Conservation (phyloP, 2,329 filamentous ascomycete species). For the Botrytis cinerea region DNA sequence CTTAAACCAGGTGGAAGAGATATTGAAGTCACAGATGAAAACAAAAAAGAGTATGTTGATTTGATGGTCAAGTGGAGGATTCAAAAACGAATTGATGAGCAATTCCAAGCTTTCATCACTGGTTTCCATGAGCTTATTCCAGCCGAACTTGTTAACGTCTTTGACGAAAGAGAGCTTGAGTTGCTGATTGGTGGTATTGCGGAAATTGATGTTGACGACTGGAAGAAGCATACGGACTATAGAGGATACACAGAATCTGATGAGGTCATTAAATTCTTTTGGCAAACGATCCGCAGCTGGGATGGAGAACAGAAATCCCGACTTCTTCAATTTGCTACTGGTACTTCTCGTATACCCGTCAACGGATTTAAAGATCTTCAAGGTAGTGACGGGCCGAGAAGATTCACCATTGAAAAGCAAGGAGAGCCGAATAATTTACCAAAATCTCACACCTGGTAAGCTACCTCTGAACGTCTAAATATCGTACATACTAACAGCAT, state of each 20-base stretch:
- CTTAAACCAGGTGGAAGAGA: slow-evolving; percentile 86
- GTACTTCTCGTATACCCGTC: slow-evolving; percentile 95
- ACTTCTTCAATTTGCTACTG: slow-evolving; percentile 93
- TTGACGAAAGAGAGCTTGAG: slow-evolving; percentile 96
- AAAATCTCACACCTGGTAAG: slow-evolving; percentile 97
- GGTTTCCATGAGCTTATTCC: slow-evolving; percentile 98
- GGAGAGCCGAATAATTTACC: slow-evolving; percentile 88
- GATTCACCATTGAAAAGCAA: slow-evolving; percentile 98
- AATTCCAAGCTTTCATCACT: slow-evolving; percentile 96
- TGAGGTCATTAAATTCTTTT: slow-evolving; percentile 97
- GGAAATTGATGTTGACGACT: slow-evolving; percentile 99
- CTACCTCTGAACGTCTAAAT: slow-evolving; percentile 33
- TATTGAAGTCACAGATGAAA: slow-evolving; percentile 96
- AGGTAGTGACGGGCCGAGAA: slow-evolving; percentile 89
- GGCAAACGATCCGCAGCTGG: slow-evolving; percentile 96
- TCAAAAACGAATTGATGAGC: slow-evolving; percentile 95
- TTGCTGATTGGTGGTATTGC: slow-evolving; percentile 97
- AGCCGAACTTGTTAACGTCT: slow-evolving; percentile 94
- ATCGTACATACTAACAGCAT: slow-evolving; percentile 29
- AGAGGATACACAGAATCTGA: slow-evolving; percentile 97
- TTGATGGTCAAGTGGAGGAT: slow-evolving; percentile 99
- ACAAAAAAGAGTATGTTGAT: slow-evolving; percentile 98
- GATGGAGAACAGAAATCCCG: slow-evolving; percentile 98
- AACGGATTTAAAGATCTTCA: slow-evolving; percentile 99
- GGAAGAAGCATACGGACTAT: slow-evolving; percentile 99